These are phyloP conservation scores for Carex pumila DNA, from an alignment of 176 grass and related monocot species.

Conservation along the genomic window DNA sequence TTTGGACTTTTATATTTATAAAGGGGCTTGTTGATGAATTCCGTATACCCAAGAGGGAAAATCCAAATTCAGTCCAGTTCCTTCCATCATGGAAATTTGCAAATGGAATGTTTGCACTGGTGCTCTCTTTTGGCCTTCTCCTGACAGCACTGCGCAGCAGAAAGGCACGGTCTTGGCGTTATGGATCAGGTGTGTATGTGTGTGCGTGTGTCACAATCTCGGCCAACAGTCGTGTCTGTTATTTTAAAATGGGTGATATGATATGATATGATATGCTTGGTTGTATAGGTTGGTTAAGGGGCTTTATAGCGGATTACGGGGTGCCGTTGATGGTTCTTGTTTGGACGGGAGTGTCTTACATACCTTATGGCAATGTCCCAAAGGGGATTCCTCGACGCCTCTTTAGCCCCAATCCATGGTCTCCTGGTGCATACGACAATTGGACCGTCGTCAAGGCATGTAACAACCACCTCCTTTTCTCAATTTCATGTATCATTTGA, in stretches of 20 bases:
- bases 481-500: neutral
- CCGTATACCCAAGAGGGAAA: constrained; percentile 60
- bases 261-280: constrained; percentile 13
- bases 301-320: constrained; percentile 87
- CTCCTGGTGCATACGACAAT: constrained; percentile 89
- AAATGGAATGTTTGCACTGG: constrained; percentile 92
- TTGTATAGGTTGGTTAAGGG: constrained; percentile 71
- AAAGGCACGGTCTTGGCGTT: constrained; percentile 97
- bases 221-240: neutral
- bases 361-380: constrained; percentile 56
- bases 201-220: neutral
- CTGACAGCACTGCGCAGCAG: constrained; percentile 83
- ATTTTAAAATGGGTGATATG: neutral
- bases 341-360: constrained; percentile 96
- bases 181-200: constrained; percentile 51
- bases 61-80: constrained; percentile 48
- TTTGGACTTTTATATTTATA: neutral
- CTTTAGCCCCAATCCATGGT: constrained; percentile 98
- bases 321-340: constrained; percentile 95
- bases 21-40: constrained; percentile 95
- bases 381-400: constrained; percentile 86
- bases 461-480: neutral
- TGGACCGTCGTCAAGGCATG: constrained; percentile 86
- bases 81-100: constrained; percentile 75
- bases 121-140: constrained; percentile 88